These are phyloP conservation scores for Phytophthora sp. DNA, from an alignment of 352 stramenopile genomes.

Conservation along the genomic window DNA sequence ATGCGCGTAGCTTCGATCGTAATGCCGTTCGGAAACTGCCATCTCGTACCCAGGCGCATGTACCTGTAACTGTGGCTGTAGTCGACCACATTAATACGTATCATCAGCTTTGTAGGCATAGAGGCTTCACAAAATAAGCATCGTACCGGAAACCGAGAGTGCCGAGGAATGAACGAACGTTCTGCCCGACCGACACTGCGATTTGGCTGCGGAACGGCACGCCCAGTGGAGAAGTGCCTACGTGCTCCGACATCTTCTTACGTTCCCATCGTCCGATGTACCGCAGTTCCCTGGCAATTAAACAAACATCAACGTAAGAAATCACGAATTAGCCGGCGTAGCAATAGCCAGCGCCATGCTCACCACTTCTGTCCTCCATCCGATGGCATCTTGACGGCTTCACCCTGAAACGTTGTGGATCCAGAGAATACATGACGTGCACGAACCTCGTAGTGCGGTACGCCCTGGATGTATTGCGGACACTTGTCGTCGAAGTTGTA, in stretches of 20 bases:
- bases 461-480: slow-evolving; percentile 85
- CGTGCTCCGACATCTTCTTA: slow-evolving; percentile 88
- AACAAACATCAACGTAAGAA: slow-evolving; percentile 11
- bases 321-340: background rate
- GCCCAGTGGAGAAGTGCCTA: slow-evolving; percentile 56
- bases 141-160: slow-evolving; percentile 82
- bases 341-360: background rate
- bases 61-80: slow-evolving; percentile 83
- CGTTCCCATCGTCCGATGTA: slow-evolving; percentile 88
- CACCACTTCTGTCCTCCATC: slow-evolving; percentile 86
- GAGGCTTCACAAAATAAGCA: background rate
- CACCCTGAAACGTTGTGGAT: slow-evolving; percentile 81
- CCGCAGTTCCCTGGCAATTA: slow-evolving; percentile 62
- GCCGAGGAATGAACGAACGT: slow-evolving; percentile 72
- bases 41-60: slow-evolving; percentile 83
- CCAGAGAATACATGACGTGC: slow-evolving; percentile 84
- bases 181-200: slow-evolving; percentile 83
- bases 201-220: slow-evolving; percentile 87
- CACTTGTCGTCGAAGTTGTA: slow-evolving; percentile 91
- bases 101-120: slow-evolving; percentile 7
- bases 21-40: slow-evolving; percentile 85
- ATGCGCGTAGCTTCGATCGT: slow-evolving; percentile 86
- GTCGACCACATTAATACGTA: background rate
- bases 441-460: slow-evolving; percentile 84
- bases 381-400: slow-evolving; percentile 74